Evolutionary conservation across 176 grass and related monocot genomes (phyloP).

Genomic region (Areca catechu): DNA sequence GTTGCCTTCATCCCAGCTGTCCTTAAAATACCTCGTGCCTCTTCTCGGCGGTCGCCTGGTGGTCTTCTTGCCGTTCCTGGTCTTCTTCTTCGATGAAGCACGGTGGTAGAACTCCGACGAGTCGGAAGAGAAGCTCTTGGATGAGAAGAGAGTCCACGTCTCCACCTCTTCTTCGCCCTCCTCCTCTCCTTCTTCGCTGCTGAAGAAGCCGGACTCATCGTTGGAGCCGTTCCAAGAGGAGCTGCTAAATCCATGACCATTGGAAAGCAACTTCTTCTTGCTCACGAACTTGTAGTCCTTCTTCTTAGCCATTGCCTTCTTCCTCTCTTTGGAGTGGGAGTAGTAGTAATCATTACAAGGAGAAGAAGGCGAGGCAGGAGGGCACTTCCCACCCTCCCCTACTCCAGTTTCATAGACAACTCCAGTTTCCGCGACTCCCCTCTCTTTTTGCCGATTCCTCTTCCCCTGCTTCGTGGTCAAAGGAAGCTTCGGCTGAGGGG

Average conservation of each 20-base stretch:
- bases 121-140: conserved; percentile 70
- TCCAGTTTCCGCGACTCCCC: conserved; percentile 16
- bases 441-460: not conserved
- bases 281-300: not conserved
- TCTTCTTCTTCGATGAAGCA: not conserved
- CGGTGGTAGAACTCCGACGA: conserved; percentile 54
- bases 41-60: not conserved
- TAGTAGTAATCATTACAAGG: conserved; percentile 25
- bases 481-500: conserved; percentile 26
- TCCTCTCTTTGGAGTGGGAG: conserved; percentile 14
- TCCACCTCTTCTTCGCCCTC: conserved; percentile 34
- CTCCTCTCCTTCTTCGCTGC: conserved; percentile 16
- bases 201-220: conserved; percentile 38
- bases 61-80: not conserved
- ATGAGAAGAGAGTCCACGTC: conserved; percentile 62
- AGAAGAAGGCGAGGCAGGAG: conserved; percentile 30
- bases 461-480: not conserved
- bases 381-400: conserved; percentile 22
- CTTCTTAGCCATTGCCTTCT: conserved; percentile 1
- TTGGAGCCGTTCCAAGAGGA: conserved; percentile 39
- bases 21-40: not conserved
- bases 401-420: not conserved
- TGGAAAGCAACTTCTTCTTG: conserved; percentile 2
- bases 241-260: conserved; percentile 29
- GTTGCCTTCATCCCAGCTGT: not conserved